Evolutionary conservation across 2,329 filamentous ascomycete species (phyloP), one percentile per base, ranked within the genome.

Genomic region (Ceratocystis destructans): DNA sequence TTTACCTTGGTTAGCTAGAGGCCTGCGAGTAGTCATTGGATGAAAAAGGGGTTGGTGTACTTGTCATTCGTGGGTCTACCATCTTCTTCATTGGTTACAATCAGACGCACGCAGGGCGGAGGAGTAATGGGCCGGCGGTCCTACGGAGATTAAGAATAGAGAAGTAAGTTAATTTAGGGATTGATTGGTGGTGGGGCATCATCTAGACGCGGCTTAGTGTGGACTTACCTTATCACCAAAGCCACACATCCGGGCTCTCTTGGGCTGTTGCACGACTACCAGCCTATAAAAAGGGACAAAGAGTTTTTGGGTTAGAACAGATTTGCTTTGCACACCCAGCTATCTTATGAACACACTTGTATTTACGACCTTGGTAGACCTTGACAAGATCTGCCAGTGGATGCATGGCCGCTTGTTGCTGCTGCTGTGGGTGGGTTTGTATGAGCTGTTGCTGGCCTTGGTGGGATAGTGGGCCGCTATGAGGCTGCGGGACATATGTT

Each of bases 61-160:
- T 67, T 67, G 28, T 67, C 66, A 33, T 67, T 67, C 15, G 66
- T 67, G 41, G 66, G 62, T 72, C 90, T 86, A 25, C 88, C 87
- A 0, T 89, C 92, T 17, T 77, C 76, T 53, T 82, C 78, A 74
- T 96, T 90, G 69, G 82, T 85, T 64, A 97, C 87, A 48, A 94
- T 81, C 12, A 97, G 82, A 69, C 88, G 84, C 64, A 97, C 88
- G 75, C 93, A 96, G 2, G 94, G 93, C 25, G 94, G 94, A 15
- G 94, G 93, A 33, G 94, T 97, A 71, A 99, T 96, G 31, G 94
- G 94, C 70, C 94, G 84, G 70, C 94, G 89, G 75, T 99, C 94
- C 89, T 96, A 72, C 66, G 64, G 28, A 41, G 48, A 5, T 33
- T 17, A 28, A n/a, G 44, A 41, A 53, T 10, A 7, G 44, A 55